phyloP scores from a whole-genome alignment of 306 rosid species.

The Cicer cuneatum region DNA sequence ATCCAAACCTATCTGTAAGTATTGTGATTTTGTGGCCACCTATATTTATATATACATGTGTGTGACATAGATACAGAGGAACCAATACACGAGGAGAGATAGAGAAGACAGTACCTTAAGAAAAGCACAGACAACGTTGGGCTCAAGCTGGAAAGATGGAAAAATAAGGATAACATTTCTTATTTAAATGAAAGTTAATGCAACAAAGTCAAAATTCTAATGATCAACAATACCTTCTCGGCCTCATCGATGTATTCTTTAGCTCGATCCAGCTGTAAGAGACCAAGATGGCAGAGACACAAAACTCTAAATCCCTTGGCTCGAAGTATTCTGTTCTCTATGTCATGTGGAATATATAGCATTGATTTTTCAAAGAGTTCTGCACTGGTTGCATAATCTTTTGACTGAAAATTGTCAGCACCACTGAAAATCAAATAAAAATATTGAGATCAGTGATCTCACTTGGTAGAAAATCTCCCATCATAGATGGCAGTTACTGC shows the following conservation, averaged over 20 bases:
- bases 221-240: slow-evolving; percentile 69
- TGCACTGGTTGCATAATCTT: slow-evolving; percentile 82
- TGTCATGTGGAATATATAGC: slow-evolving; percentile 81
- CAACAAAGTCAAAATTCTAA: slow-evolving; percentile 30
- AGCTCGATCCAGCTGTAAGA: slow-evolving; percentile 84
- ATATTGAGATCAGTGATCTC: slow-evolving; percentile 34
- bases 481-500: neutral
- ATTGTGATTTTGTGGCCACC: slow-evolving; percentile 9
- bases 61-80: neutral
- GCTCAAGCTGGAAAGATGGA: slow-evolving; percentile 81
- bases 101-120: slow-evolving; percentile 66
- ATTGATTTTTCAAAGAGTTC: slow-evolving; percentile 93
- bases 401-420: slow-evolving; percentile 79
- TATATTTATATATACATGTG: neutral
- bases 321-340: slow-evolving; percentile 72
- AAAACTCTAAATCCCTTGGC: slow-evolving; percentile 90
- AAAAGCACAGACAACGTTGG: slow-evolving; percentile 81
- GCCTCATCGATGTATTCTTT: slow-evolving; percentile 87
- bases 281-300: slow-evolving; percentile 93
- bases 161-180: slow-evolving; percentile 33
- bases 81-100: slow-evolving; percentile 8
- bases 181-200: slow-evolving; percentile 26
- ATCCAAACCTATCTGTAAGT: slow-evolving; percentile 6
- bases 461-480: slow-evolving; percentile 1
- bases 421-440: slow-evolving; percentile 58